Evolutionary conservation across 2,329 filamentous ascomycete genomes (phyloP).

Genomic region (Diaporthe sp.): DNA sequence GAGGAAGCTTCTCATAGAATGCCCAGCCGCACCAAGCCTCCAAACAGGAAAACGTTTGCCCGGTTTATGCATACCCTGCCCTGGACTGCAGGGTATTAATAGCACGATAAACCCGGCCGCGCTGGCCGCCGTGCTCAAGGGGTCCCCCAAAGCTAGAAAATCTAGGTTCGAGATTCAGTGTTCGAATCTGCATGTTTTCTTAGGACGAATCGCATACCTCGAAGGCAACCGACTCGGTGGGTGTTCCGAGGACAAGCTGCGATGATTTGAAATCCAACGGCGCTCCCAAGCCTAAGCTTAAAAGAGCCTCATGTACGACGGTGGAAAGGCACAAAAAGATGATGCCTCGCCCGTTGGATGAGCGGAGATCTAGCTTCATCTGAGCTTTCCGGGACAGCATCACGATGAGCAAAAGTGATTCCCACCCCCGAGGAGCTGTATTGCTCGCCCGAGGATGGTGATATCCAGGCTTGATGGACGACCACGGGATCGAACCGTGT

Average conservation of each 20-base stretch:
- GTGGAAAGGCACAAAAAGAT: not conserved
- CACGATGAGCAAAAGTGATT: not conserved
- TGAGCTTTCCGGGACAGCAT: not conserved
- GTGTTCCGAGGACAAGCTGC: not conserved
- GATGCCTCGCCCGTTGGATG: not conserved
- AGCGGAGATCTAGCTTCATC: not conserved
- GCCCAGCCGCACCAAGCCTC: conserved; percentile 1
- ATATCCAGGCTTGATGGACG: not conserved
- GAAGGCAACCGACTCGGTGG: not conserved
- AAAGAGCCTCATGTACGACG: not conserved
- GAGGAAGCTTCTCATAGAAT: not conserved
- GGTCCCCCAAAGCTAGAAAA: not conserved
- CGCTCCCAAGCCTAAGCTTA: not conserved
- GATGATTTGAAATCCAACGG: not conserved
- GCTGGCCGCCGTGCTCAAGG: too few relatives aligned
- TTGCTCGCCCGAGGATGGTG: not conserved
- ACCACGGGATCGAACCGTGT: conserved; percentile 37
- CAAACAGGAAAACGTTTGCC: conserved; percentile 5
- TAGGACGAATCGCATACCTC: conserved; percentile 1
- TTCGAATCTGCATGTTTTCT: conserved; percentile 15
- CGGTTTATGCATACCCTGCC: conserved; percentile 1
- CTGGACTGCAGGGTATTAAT: conserved; percentile 17
- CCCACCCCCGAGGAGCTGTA: not conserved
- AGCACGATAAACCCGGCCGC: not conserved
- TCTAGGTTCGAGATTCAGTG: not conserved